Evolutionary conservation across 257 asterid species (phyloP).

Genomic region (Sherardia arvensis): DNA sequence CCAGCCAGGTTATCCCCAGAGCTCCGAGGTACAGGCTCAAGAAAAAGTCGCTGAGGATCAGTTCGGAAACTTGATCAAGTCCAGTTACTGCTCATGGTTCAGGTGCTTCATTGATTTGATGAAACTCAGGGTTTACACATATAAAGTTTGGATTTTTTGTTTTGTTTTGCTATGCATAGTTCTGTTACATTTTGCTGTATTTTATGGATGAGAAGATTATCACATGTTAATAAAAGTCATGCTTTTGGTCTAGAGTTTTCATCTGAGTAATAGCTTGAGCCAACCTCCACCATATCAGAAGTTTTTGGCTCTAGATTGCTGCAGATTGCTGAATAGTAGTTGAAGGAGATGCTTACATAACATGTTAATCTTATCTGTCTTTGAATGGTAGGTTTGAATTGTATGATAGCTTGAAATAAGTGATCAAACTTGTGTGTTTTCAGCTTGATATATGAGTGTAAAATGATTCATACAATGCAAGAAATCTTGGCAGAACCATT

Average conservation of each 20-base stretch:
- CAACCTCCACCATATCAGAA: no score
- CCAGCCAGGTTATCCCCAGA: slow-evolving; percentile 81
- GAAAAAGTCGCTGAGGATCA: slow-evolving; percentile 46
- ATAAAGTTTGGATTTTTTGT: not conserved
- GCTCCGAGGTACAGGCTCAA: slow-evolving; percentile 83
- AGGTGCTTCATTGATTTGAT: not conserved
- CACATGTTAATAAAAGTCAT: not conserved
- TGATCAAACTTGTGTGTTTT: not conserved
- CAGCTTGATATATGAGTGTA: slow-evolving; percentile 2
- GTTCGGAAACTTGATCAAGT: slow-evolving; percentile 37
- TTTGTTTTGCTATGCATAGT: not conserved
- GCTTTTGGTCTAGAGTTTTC: not conserved
- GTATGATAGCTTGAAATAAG: not conserved
- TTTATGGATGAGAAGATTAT: not conserved
- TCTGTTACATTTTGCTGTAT: not conserved
- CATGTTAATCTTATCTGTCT: not conserved
- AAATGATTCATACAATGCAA: no score
- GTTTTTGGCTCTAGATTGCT: no score
- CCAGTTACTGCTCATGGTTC: not conserved
- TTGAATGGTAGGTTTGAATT: slow-evolving; percentile 18
- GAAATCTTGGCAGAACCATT: not conserved
- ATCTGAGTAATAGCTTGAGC: no score
- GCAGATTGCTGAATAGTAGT: not conserved
- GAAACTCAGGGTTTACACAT: not conserved
- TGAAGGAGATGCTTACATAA: not conserved